A percentile compares a stretch with the other conserved stretches of the same genome.
Evolutionary conservation across 1,284 basidiomycete species (phyloP).

Genomic region (Vanrija sp.): DNA sequence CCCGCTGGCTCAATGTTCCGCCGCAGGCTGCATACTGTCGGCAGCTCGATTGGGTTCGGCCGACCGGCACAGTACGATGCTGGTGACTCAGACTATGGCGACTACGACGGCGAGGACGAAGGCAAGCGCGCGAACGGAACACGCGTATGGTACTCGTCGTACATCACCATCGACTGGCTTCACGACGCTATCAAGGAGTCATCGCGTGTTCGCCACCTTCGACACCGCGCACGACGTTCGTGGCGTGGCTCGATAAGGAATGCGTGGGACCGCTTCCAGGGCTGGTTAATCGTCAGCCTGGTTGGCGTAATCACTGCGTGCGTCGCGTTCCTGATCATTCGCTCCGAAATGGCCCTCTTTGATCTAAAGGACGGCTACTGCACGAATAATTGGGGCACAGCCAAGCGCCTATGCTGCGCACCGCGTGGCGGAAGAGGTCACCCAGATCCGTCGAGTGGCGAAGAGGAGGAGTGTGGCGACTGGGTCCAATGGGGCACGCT

Average conservation of each 20-base stretch:
- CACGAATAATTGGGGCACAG: constrained; percentile 62
- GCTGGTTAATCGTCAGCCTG: constrained; percentile 87
- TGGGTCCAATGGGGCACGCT: constrained; percentile 72
- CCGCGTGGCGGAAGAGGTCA: constrained; percentile 33
- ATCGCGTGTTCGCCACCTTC: constrained; percentile 65
- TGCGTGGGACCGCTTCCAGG: constrained; percentile 72
- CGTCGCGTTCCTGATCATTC: constrained; percentile 81
- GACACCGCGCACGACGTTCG: constrained; percentile 60
- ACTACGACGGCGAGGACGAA: constrained; percentile 51
- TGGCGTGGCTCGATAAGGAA: constrained; percentile 67
- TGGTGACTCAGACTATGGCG: constrained; percentile 17
- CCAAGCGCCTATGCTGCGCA: constrained; percentile 77
- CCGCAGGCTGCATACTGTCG: constrained; percentile 26
- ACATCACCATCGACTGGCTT: constrained; percentile 66
- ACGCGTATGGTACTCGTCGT: constrained; percentile 82
- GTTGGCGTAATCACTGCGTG: constrained; percentile 67
- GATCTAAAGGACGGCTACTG: constrained; percentile 93
- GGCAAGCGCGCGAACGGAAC: constrained; percentile 68
- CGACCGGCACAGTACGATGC: constrained; percentile 28
- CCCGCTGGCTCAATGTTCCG: constrained; percentile 30
- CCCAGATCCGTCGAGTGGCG: constrained; percentile 19
- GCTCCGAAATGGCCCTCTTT: constrained; percentile 86
- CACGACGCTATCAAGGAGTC: constrained; percentile 92
- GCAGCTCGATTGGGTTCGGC: constrained; percentile 34
- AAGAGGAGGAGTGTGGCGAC: constrained; percentile 57